Percentiles rank a stretch among this genome's conserved stretches.
Conservation (phyloP, 768 basidiomycete genomes). For the Paxillus involutus region DNA sequence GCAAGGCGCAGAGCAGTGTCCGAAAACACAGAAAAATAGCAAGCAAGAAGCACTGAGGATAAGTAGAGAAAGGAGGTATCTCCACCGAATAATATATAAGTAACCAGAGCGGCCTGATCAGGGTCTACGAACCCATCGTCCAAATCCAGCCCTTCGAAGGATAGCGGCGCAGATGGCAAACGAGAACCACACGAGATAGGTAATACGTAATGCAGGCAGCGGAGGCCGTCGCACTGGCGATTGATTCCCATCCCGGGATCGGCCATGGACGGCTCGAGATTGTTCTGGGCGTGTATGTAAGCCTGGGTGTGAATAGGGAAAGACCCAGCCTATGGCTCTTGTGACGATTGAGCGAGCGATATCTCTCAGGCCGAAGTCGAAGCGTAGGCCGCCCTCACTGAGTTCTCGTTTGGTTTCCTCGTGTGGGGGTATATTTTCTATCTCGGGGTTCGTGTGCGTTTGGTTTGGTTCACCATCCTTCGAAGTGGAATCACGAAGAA, state of each 20-base stretch:
- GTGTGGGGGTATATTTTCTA: not conserved
- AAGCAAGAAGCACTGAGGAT: not conserved
- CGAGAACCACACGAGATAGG: constrained; percentile 28
- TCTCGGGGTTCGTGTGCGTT: not conserved
- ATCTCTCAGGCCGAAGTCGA: constrained; percentile 5
- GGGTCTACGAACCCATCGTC: constrained; percentile 20
- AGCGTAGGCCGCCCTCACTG: not conserved
- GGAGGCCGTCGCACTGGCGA: constrained; percentile 5
- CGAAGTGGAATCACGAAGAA: not conserved
- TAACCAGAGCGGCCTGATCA: constrained; percentile 9
- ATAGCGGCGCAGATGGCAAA: constrained; percentile 27
- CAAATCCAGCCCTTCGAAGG: constrained; percentile 25
- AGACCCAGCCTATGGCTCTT: constrained; percentile 23
- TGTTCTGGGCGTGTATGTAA: not conserved
- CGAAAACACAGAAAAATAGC: not conserved
- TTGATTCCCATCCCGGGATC: not conserved
- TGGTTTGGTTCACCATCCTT: not conserved
- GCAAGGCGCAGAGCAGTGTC: not conserved
- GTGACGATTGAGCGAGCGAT: constrained; percentile 16
- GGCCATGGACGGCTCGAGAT: not conserved
- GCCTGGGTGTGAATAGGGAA: constrained; percentile 15
- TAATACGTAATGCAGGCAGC: constrained; percentile 10
- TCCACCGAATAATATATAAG: not conserved
- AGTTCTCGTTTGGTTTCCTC: not conserved
- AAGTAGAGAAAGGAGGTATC: not conserved